Evolutionary conservation across 2,329 filamentous ascomycete species (phyloP).

Genomic region (Sordariomycetes sp.): DNA sequence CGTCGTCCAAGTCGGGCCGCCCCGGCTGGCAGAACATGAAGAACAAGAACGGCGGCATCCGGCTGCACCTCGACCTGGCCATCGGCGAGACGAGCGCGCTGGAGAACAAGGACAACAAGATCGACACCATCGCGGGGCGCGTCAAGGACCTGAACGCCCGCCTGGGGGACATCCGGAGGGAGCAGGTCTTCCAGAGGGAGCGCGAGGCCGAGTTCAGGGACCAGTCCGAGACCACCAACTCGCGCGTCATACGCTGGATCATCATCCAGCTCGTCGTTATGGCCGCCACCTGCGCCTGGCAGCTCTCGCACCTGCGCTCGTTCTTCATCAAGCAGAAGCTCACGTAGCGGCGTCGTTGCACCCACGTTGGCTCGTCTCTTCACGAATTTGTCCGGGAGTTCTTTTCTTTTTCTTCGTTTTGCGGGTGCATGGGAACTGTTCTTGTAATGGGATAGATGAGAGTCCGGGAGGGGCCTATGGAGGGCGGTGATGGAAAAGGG

Average conservation of each 20-base stretch:
- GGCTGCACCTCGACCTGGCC: slow-evolving; percentile 77
- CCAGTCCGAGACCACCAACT: slow-evolving; percentile 89
- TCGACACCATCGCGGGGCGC: slow-evolving; percentile 78
- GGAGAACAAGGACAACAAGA: slow-evolving; percentile 90
- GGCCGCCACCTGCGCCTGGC: slow-evolving; percentile 87
- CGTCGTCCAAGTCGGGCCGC: slow-evolving; percentile 60
- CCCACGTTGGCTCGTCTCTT: neutral
- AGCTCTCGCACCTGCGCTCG: slow-evolving; percentile 84
- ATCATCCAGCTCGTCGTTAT: slow-evolving; percentile 80
- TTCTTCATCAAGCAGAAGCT: slow-evolving; percentile 99
- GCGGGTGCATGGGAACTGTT: neutral
- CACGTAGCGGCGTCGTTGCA: slow-evolving; percentile 47
- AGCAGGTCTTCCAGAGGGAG: slow-evolving; percentile 96
- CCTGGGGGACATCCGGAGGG: slow-evolving; percentile 77
- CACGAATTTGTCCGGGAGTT: neutral
- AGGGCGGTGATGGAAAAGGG: no score
- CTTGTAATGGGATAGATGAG: neutral
- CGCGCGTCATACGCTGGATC: slow-evolving; percentile 87
- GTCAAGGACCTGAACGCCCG: slow-evolving; percentile 83
- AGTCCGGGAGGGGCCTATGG: no score
- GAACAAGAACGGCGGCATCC: slow-evolving; percentile 63
- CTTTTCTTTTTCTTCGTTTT: neutral
- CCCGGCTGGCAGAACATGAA: slow-evolving; percentile 61
- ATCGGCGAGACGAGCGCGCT: slow-evolving; percentile 93
- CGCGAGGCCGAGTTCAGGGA: slow-evolving; percentile 97